A percentile compares a stretch with the other conserved stretches of the same genome.
Evolutionary conservation across 257 asterid genomes (phyloP).

Genomic region (Orobanche coerulescens): DNA sequence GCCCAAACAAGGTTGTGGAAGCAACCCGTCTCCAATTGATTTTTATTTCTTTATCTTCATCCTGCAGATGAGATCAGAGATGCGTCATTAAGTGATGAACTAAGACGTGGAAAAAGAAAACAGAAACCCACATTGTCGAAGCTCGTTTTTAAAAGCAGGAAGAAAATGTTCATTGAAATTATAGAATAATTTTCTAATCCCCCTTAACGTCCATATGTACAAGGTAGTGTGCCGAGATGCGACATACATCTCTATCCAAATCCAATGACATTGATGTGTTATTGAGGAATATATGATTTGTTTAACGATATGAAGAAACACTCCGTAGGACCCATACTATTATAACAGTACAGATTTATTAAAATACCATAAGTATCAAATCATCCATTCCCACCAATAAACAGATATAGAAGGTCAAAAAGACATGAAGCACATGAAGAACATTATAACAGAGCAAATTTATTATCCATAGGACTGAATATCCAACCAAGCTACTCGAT

Average conservation of each 20-base stretch:
- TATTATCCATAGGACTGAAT: not conserved
- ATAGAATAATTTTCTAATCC: not conserved
- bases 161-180: not conserved
- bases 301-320: no score
- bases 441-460: not conserved
- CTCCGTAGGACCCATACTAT: no score
- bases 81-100: not conserved
- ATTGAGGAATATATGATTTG: no score
- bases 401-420: no score
- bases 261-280: no score
- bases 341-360: no score
- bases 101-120: not conserved
- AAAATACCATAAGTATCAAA: no score
- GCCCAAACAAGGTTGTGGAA: slow-evolving; percentile 73
- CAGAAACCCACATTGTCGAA: not conserved
- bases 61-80: slow-evolving; percentile 29
- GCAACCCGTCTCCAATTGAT: slow-evolving; percentile 89
- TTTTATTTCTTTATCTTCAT: slow-evolving; percentile 43
- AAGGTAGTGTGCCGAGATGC: slow-evolving; percentile 8
- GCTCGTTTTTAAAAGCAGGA: not conserved
- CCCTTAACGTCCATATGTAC: slow-evolving; percentile 5
- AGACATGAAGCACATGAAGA: not conserved
- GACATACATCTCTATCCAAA: not conserved
- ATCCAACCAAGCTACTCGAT: no score
- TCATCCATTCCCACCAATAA: no score